Evolutionary conservation across 148 eudicot genomes (phyloP).

Genomic region (Spergularia bocconei): DNA sequence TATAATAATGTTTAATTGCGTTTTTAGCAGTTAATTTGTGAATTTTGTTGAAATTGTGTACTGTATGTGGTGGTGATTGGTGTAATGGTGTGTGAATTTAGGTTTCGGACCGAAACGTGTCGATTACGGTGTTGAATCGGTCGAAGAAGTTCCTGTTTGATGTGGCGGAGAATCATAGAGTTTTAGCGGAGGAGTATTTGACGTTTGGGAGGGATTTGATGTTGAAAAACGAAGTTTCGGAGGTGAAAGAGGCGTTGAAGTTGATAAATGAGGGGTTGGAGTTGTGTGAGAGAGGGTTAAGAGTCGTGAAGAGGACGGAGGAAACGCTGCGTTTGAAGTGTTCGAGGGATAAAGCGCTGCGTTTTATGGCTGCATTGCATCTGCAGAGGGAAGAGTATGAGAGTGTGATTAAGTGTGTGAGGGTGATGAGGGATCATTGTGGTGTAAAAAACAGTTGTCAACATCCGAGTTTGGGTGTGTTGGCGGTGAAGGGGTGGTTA

Average conservation of each 20-base stretch:
- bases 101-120: constrained; percentile 53
- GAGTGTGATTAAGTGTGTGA: constrained; percentile 86
- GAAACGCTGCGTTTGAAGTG: constrained; percentile 57
- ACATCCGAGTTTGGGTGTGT: constrained; percentile 91
- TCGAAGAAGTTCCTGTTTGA: constrained; percentile 63
- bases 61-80: background rate
- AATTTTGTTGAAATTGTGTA: background rate
- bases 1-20: background rate
- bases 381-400: constrained; percentile 85
- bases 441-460: constrained; percentile 36
- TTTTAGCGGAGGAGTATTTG: constrained; percentile 67
- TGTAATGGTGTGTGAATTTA: background rate
- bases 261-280: constrained; percentile 87
- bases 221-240: constrained; percentile 37
- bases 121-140: constrained; percentile 67
- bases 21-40: background rate
- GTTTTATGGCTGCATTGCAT: constrained; percentile 88
- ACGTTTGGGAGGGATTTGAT: constrained; percentile 57
- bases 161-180: constrained; percentile 42
- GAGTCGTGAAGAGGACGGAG: constrained; percentile 57
- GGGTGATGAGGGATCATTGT: constrained; percentile 65
- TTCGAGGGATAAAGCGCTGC: constrained; percentile 58
- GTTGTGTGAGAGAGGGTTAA: constrained; percentile 72
- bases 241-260: constrained; percentile 62
- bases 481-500: constrained; percentile 95